Evolutionary conservation across 2,329 filamentous ascomycete genomes (phyloP), one percentile per base, ranked within the genome.

Genomic region (Trichoderma lentiforme): DNA sequence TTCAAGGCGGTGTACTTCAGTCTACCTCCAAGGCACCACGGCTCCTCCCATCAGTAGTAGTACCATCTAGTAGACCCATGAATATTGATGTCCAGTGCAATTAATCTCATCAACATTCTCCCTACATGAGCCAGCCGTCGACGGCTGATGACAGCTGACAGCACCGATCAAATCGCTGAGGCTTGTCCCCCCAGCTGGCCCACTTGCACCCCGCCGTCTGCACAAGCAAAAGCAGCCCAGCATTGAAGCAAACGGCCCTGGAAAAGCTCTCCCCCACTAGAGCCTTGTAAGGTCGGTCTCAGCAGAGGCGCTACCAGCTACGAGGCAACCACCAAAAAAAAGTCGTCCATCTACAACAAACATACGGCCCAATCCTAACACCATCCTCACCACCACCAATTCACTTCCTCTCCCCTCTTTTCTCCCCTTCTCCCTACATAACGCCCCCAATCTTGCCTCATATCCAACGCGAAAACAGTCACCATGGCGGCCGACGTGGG

Each of bases 401-500:
- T 3, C 58, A 18, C 47, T 24, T 32, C 62, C 67, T 70, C 47
- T 56, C 62, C 71, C 72, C 28, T 34, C 64, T 51, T 70, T 24
- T 61, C 47, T 43, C 63, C 24, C 24, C 5, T 36, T 6, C 15
- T 24, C 18, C 18, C 34, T 53, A 26, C 9, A 15, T 32, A 53
- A 43, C 14, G 58, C 61, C 34, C 43, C 34, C 58, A 47, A 39
- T 32, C 21, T 51, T 36, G 6, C 60, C 58, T 32, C 36, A 24
- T n/a, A 39, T 53, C 39, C 32, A 43, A 69, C 63, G 70, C 70
- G 34, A 47, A 57, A 57, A 28, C 75, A 72, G 63, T 79, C 80
- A 86, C 76, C 79, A 90, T 90, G 88, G 86, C 87, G 79, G 83
- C 86, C 76, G 84, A 88, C 75, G 84, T 89, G 79, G 84, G 83